Conservation (phyloP, 2,329 filamentous ascomycete species). For the Aspergillus uvarum region DNA sequence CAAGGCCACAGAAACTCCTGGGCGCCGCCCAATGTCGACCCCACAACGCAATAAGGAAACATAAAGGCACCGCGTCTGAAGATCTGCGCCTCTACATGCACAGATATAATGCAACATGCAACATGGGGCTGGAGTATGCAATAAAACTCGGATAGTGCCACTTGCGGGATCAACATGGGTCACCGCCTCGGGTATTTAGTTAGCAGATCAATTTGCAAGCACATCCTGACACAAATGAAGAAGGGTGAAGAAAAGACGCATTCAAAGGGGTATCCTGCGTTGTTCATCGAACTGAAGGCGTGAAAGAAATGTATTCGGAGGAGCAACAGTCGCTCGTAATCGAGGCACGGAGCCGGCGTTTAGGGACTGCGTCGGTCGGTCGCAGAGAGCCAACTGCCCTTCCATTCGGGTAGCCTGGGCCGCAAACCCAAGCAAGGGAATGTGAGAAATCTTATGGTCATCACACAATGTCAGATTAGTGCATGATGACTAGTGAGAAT, state of each 20-base stretch:
- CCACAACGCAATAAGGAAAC: background rate
- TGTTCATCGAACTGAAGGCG: background rate
- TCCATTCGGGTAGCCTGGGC: background rate
- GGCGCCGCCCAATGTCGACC: conserved; percentile 12
- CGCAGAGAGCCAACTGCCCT: background rate
- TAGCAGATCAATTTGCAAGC: background rate
- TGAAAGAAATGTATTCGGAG: background rate
- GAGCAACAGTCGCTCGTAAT: background rate
- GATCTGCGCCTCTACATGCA: background rate
- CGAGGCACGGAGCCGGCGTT: background rate
- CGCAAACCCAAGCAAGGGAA: background rate
- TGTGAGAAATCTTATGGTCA: background rate
- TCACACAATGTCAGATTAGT: conserved; percentile 45
- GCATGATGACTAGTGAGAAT: conserved; percentile 76
- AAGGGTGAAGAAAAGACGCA: background rate
- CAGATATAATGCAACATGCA: background rate
- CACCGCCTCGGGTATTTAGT: background rate
- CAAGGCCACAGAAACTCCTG: conserved; percentile 11
- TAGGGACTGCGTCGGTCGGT: background rate
- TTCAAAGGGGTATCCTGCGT: background rate
- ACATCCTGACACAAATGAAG: background rate
- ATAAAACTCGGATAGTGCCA: background rate
- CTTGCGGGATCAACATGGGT: background rate
- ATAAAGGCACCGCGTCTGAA: background rate
- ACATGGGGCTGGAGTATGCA: background rate